A percentile compares a stretch with the other conserved stretches of the same genome.
Evolutionary conservation across 129 eudicot genomes (phyloP).

Genomic region (Artemisia annua): DNA sequence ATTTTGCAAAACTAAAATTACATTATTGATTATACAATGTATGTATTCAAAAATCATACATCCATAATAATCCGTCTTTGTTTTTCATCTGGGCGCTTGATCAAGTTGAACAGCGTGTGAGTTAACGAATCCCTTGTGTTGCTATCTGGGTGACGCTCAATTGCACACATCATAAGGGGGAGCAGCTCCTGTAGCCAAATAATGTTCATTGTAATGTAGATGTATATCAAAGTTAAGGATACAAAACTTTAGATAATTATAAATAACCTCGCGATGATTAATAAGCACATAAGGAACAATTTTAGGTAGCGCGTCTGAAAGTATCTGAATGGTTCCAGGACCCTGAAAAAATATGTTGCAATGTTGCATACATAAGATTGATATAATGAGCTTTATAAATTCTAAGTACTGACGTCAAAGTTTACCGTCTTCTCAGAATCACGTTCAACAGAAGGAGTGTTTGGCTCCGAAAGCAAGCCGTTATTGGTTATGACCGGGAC

Average conservation of each 20-base stretch:
- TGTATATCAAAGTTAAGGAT: background rate
- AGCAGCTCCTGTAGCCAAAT: conserved; percentile 75
- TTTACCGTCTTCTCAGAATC: conserved; percentile 55
- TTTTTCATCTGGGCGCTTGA: conserved; percentile 96
- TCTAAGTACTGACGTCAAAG: conserved; percentile 23
- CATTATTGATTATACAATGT: background rate
- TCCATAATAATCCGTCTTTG: conserved; percentile 96
- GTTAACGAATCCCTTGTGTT: conserved; percentile 92
- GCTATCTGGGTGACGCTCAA: conserved; percentile 93
- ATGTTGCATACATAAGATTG: conserved; percentile 25
- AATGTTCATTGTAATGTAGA: conserved; percentile 17
- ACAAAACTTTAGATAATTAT: conserved; percentile 3
- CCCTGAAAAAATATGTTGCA: conserved; percentile 54
- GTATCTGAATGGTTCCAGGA: conserved; percentile 86
- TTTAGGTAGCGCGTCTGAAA: conserved; percentile 89
- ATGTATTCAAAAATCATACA: conserved; percentile 50
- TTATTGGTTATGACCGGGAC: conserved; percentile 39
- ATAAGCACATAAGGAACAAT: conserved; percentile 97
- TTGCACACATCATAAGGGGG: conserved; percentile 98
- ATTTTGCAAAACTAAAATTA: conserved; percentile 1
- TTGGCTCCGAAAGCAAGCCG: conserved; percentile 37
- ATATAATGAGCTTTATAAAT: background rate
- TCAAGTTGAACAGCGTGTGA: conserved; percentile 88
- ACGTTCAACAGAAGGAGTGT: conserved; percentile 38
- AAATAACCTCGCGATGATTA: conserved; percentile 89